Conservation (phyloP, 1,284 basidiomycete genomes). For the Naganishia sp. region DNA sequence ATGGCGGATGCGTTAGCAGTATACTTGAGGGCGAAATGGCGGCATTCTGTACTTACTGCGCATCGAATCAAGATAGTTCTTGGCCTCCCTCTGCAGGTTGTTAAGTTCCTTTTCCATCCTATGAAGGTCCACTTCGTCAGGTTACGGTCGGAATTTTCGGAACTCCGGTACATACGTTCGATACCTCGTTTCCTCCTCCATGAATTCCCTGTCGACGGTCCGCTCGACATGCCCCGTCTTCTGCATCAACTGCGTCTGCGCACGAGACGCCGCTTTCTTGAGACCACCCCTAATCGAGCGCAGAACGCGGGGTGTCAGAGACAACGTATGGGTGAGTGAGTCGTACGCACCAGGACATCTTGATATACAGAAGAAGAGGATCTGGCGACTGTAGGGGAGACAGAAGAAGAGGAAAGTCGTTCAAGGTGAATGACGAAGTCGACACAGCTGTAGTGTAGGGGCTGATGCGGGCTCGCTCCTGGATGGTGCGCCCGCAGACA, state of each 20-base stretch:
- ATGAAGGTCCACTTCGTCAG: conserved; percentile 1
- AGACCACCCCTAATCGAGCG: conserved; percentile 60
- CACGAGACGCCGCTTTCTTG: conserved; percentile 91
- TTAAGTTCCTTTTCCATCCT: conserved; percentile 94
- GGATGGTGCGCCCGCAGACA: no score
- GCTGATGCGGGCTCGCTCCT: no score
- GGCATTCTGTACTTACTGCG: conserved; percentile 61
- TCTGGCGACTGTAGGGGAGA: neutral
- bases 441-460: neutral
- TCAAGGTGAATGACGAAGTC: conserved; percentile 7
- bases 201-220: conserved; percentile 90
- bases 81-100: conserved; percentile 90
- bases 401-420: no score
- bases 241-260: conserved; percentile 89
- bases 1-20: no score
- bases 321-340: neutral
- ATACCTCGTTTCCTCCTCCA: conserved; percentile 88
- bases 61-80: conserved; percentile 93
- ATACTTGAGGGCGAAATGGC: no score
- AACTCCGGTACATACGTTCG: conserved; percentile 65
- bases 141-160: neutral
- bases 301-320: no score
- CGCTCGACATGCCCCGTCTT: conserved; percentile 97
- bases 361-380: neutral
- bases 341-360: conserved; percentile 20